Percentiles rank a stretch among this genome's conserved stretches.
Conservation (phyloP, 495 filamentous ascomycete species). For the Parachaetomium inaequale region DNA sequence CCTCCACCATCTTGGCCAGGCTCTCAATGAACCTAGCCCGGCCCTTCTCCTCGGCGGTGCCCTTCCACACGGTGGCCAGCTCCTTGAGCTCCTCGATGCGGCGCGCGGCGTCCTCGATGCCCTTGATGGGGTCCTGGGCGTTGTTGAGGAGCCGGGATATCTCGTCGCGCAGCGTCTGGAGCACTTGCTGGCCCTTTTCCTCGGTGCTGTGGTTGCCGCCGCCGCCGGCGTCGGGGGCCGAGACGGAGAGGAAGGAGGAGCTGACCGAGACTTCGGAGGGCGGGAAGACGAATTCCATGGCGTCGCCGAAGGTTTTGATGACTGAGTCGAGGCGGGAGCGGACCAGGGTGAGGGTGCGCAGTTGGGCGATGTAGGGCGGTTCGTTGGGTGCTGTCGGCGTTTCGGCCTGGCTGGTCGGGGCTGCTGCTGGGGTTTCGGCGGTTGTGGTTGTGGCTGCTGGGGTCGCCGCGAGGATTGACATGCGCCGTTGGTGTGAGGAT, state of each 20-base stretch:
- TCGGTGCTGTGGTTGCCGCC: slow-evolving; percentile 63
- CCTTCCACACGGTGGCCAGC: slow-evolving; percentile 79
- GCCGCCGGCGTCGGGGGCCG: slow-evolving; percentile 63
- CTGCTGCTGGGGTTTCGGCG: neutral
- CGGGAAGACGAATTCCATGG: slow-evolving; percentile 88
- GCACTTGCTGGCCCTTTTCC: slow-evolving; percentile 72
- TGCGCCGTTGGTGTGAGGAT: slow-evolving; percentile 29
- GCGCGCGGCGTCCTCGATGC: slow-evolving; percentile 63
- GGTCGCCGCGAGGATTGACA: slow-evolving; percentile 2
- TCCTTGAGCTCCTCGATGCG: slow-evolving; percentile 70
- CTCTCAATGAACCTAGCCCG: slow-evolving; percentile 76
- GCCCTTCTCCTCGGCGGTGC: slow-evolving; percentile 88
- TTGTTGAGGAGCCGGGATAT: slow-evolving; percentile 62
- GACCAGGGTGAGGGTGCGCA: slow-evolving; percentile 80
- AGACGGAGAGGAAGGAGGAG: slow-evolving; percentile 77
- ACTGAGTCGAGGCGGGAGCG: slow-evolving; percentile 77
- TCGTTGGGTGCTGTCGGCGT: slow-evolving; percentile 35
- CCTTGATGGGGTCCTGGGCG: slow-evolving; percentile 44
- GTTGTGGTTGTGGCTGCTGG: neutral
- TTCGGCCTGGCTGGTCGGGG: neutral
- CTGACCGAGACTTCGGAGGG: slow-evolving; percentile 70
- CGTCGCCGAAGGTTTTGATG: slow-evolving; percentile 83
- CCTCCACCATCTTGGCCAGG: slow-evolving; percentile 60
- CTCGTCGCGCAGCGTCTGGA: slow-evolving; percentile 65
- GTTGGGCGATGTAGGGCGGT: slow-evolving; percentile 67